Evolutionary conservation across 208 protist genomes (phyloP).

Genomic region (Spongospora subterranea): DNA sequence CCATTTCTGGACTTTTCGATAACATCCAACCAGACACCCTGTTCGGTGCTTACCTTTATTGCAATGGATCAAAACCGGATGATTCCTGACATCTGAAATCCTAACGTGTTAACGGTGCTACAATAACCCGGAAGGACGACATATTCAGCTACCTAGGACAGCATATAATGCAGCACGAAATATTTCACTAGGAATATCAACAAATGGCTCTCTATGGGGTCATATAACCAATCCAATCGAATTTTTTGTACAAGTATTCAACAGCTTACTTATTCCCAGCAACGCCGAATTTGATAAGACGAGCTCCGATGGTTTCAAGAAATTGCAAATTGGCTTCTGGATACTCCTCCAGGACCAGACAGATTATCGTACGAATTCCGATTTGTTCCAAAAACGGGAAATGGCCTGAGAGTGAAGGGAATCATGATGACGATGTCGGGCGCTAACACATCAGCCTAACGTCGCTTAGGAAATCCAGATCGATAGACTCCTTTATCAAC

Average conservation of each 20-base stretch:
- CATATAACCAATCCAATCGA: too few species aligned
- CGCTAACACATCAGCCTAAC: not conserved
- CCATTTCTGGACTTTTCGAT: constrained; percentile 69
- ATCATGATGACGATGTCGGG: not conserved
- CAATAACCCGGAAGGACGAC: too few species aligned
- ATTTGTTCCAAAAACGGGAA: constrained; percentile 67
- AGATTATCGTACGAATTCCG: constrained; percentile 64
- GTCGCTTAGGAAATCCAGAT: constrained; percentile 66
- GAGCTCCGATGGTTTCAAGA: constrained; percentile 60
- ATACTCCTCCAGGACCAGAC: constrained; percentile 71
- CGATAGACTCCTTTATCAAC: constrained; percentile 67
- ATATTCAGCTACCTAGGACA: not conserved
- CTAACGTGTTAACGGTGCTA: not conserved
- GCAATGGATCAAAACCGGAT: constrained; percentile 73
- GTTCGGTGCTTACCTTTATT: constrained; percentile 75
- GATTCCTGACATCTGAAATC: constrained; percentile 61
- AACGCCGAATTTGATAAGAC: constrained; percentile 61
- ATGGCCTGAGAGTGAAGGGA: constrained; percentile 53
- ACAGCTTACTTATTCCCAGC: constrained; percentile 67
- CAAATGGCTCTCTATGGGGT: constrained; percentile 65
- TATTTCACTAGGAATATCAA: constrained; percentile 62
- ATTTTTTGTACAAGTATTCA: not conserved
- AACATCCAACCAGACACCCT: constrained; percentile 69
- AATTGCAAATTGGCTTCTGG: constrained; percentile 61
- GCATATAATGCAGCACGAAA: constrained; percentile 56